Conservation (phyloP, 164 flowering plant genomes). For the Liriodendron chinense region DNA sequence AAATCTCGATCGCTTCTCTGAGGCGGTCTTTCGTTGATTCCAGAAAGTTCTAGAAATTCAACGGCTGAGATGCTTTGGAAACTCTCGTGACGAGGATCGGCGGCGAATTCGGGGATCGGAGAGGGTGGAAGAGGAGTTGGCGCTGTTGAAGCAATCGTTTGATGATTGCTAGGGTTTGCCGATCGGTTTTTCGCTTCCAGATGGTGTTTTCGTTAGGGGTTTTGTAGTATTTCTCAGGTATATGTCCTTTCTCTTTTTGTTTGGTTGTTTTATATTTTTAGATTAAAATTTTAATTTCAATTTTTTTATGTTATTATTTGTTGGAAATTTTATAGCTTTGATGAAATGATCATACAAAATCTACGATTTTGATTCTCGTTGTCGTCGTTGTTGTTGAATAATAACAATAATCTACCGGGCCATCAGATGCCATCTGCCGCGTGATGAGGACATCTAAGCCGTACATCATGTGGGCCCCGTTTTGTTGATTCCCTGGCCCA, state of each 20-base stretch:
- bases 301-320: not conserved
- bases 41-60: not conserved
- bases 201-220: constrained; percentile 1
- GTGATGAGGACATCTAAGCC: not conserved
- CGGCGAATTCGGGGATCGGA: not conserved
- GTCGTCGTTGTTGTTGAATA: no score
- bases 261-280: not conserved
- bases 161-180: not conserved
- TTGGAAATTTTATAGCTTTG: not conserved
- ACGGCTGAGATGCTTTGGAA: not conserved
- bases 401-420: not conserved
- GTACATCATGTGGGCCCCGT: not conserved
- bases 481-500: not conserved
- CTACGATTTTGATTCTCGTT: no score
- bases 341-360: not conserved
- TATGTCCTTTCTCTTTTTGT: not conserved
- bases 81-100: not conserved
- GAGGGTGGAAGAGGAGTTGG: not conserved
- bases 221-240: not conserved
- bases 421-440: not conserved
- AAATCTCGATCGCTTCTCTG: not conserved
- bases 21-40: not conserved
- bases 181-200: not conserved
- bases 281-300: not conserved
- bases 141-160: not conserved